A percentile compares a stretch with the other conserved stretches of the same genome.
These are phyloP conservation scores for Claviceps purpurea DNA, from an alignment of 2,329 filamentous ascomycete species.

Conservation along the genomic window DNA sequence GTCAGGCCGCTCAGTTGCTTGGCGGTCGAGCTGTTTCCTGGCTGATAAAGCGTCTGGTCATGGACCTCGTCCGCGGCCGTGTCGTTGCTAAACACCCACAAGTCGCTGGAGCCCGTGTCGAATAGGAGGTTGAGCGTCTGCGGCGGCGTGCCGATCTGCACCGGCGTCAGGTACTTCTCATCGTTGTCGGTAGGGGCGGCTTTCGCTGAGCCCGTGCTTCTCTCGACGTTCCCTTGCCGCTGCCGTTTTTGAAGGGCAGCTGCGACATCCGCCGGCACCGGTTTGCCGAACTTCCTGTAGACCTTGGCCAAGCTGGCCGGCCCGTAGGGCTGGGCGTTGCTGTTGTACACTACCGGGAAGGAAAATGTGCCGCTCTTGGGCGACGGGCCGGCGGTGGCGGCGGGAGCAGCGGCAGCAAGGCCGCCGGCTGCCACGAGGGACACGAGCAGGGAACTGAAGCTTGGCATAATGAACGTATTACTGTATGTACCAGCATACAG, in stretches of 20 bases:
- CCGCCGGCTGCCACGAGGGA: conserved; percentile 9
- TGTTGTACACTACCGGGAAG: conserved; percentile 6
- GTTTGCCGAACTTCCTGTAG: conserved; percentile 4
- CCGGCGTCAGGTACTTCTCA: conserved; percentile 7
- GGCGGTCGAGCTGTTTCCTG: conserved; percentile 24
- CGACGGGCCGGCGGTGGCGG: not conserved
- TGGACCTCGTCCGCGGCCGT: conserved; percentile 21
- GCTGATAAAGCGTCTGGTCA: conserved; percentile 27
- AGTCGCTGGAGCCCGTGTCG: conserved; percentile 15
- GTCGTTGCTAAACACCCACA: conserved; percentile 28
- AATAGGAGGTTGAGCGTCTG: conserved; percentile 11
- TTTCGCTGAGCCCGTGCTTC: conserved; percentile 5
- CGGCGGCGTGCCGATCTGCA: conserved; percentile 10
- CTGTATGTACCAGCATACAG: too few relatives aligned
- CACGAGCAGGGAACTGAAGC: conserved; percentile 10
- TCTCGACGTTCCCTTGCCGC: not conserved
- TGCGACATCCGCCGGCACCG: too few relatives aligned
- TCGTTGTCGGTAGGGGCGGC: conserved; percentile 6
- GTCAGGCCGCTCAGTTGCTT: conserved; percentile 21
- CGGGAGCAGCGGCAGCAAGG: conserved; percentile 5
- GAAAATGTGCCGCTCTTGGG: not conserved
- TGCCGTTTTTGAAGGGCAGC: not conserved
- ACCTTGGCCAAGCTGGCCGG: conserved; percentile 9
- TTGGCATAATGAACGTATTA: conserved; percentile 8
- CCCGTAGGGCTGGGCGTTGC: conserved; percentile 4